Base-by-base conservation (phyloP, 352 stramenopile species). In the Phytophthora podocarpi region DNA sequence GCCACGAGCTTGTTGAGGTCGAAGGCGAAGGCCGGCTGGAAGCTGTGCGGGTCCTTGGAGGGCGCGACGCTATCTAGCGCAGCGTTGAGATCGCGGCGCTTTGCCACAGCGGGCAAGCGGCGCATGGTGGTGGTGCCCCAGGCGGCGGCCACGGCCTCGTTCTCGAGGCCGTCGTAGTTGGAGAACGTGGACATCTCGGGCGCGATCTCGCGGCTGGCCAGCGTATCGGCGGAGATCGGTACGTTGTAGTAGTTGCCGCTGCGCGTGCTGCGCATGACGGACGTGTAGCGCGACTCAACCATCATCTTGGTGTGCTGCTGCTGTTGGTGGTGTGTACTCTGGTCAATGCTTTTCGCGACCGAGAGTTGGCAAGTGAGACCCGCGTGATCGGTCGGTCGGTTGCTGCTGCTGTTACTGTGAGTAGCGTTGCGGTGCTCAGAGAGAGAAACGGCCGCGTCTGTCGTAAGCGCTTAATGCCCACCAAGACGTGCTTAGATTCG, bases 191-290 rank as follows among this genome's bases (percentile, higher is more conserved):
- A 49, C 30, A 55, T 64, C 23, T 72, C 45, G 35, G 53, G 35
- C 23, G 27, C 18, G 13, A 67, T 52, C 37, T 67, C 61, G 32
- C 26, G 50, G 28, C 32, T 49, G 23, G 18, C 39, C 46, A 63
- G 11, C n/a, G 58, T 32, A 21, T 72, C 58, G 16, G 71, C 47
- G 12, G 69, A 59, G 39, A 82, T 59, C 11, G 77, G 77, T 21
- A 87, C 61, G 54, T 84, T 78, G 64, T 87, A 87, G 52, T 82
- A 87, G 40, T 87, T 87, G 54, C 72, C 74, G 57, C 77, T 87
- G 55, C 68, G 70, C 47, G 74, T 81, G 47, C 74, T 78, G 66
- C 77, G 77, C 72, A 87, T 68, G 34, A 87, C 72, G 41, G 76
- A 82, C 53, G 72, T 72, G 59, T 72, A 78, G 28, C 60, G 60